A percentile compares a stretch with the other conserved stretches of the same genome.
Evolutionary conservation across 371 early-diverging fungal species (phyloP).

Genomic region (Capniomyces stellatus): DNA sequence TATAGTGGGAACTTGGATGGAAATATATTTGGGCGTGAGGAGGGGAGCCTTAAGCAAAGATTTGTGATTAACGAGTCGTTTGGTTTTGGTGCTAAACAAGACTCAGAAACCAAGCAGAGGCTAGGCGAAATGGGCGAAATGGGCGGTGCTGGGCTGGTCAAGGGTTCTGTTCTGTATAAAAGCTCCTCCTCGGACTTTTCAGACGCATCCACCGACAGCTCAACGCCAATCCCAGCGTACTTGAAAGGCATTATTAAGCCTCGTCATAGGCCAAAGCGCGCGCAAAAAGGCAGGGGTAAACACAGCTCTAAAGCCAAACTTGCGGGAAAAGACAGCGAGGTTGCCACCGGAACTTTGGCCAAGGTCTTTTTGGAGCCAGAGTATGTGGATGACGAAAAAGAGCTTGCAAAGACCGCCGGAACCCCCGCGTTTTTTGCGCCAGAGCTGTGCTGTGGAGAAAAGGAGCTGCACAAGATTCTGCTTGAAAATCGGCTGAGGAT

Average conservation of each 20-base stretch:
- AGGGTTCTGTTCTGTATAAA: too few species aligned
- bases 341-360: constrained; percentile 17
- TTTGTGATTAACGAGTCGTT: not conserved
- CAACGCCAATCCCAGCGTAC: too few species aligned
- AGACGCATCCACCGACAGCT: too few species aligned
- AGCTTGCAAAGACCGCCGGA: constrained; percentile 88
- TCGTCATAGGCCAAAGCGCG: too few species aligned
- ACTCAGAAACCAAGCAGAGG: not conserved
- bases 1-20: too few species aligned
- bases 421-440: constrained; percentile 97
- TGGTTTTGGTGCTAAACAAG: not conserved
- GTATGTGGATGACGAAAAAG: constrained; percentile 33
- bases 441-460: constrained; percentile 69
- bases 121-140: not conserved
- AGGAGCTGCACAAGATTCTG: constrained; percentile 25
- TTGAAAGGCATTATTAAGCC: too few species aligned
- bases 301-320: too few species aligned
- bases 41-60: too few species aligned
- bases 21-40: too few species aligned
- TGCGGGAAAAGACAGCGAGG: not conserved
- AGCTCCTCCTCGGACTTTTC: too few species aligned
- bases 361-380: constrained; percentile 16
- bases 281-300: too few species aligned
- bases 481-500: not conserved
- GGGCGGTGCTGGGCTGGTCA: too few species aligned